A percentile compares a stretch with the other conserved stretches of the same genome.
These are phyloP conservation scores for Globisporangium recalcitrans DNA, from an alignment of 352 stramenopile species.

Conservation along the genomic window DNA sequence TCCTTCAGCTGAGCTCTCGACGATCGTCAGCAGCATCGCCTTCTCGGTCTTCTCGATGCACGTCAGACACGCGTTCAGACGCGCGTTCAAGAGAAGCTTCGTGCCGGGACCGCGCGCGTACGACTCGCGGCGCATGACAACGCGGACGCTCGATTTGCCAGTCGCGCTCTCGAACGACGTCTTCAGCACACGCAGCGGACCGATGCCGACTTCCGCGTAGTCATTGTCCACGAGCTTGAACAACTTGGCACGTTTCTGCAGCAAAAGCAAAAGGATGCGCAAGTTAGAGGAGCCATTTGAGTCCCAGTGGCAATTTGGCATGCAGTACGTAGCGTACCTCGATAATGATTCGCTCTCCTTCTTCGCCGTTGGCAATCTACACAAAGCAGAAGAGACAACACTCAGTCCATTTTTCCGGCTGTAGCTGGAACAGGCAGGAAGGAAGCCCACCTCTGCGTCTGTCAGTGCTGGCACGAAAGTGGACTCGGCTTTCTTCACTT, in stretches of 20 bases:
- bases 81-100: constrained; percentile 72
- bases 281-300: neutral
- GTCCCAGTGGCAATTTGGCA: neutral
- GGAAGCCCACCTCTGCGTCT: constrained; percentile 50
- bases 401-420: neutral
- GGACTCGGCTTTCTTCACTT: constrained; percentile 40
- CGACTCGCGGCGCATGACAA: constrained; percentile 81
- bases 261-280: neutral
- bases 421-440: neutral
- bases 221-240: constrained; percentile 74
- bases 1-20: constrained; percentile 30
- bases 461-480: constrained; percentile 49
- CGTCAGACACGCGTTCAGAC: constrained; percentile 52
- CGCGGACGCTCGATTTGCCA: constrained; percentile 41
- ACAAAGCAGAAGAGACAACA: neutral
- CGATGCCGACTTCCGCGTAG: constrained; percentile 73
- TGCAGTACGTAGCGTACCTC: constrained; percentile 35
- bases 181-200: constrained; percentile 60
- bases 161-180: constrained; percentile 34
- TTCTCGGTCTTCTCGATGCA: constrained; percentile 77
- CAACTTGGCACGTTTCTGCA: constrained; percentile 72
- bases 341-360: constrained; percentile 60
- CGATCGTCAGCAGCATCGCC: constrained; percentile 58
- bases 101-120: constrained; percentile 64
- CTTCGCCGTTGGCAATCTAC: constrained; percentile 55